Percentiles rank a stretch among this genome's conserved stretches.
Evolutionary conservation across 1,139 yeast species (phyloP).

Genomic region (Suhomyces bokatorum): DNA sequence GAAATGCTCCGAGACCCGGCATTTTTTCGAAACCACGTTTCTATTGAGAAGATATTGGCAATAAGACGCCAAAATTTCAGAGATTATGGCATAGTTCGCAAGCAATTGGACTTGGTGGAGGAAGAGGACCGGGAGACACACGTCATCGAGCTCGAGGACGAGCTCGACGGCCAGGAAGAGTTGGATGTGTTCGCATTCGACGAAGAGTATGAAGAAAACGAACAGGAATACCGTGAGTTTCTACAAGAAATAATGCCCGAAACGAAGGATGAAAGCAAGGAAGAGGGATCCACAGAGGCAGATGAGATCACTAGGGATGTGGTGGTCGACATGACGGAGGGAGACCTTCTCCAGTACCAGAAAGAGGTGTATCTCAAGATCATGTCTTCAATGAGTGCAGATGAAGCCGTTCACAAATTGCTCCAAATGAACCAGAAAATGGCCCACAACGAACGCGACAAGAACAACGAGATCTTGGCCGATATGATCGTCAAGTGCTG

Average conservation of each 20-base stretch:
- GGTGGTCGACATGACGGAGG: conserved; percentile 69
- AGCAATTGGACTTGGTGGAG: conserved; percentile 60
- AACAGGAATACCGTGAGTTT: conserved; percentile 35
- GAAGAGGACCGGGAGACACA: conserved; percentile 66
- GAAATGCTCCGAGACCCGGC: conserved; percentile 45
- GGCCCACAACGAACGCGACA: conserved; percentile 35
- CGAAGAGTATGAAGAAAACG: conserved; percentile 51
- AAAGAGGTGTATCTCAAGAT: conserved; percentile 77
- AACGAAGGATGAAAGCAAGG: conserved; percentile 9
- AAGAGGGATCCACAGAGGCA: conserved; percentile 5
- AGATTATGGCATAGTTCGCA: conserved; percentile 40
- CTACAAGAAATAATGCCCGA: conserved; percentile 22
- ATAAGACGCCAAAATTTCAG: conserved; percentile 51
- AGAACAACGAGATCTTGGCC: conserved; percentile 44
- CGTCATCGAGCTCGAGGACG: conserved; percentile 54
- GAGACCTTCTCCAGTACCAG: conserved; percentile 61
- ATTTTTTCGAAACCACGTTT: neutral
- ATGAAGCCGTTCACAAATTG: conserved; percentile 90
- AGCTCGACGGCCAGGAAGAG: conserved; percentile 45
- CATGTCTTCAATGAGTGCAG: conserved; percentile 92
- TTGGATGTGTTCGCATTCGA: conserved; percentile 58
- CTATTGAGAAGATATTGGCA: conserved; percentile 37
- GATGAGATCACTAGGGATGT: too few relatives aligned
- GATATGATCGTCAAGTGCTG: conserved; percentile 84
- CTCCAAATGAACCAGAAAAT: conserved; percentile 48